Conservation (phyloP, 2,329 filamentous ascomycete species). For the Hypoxylon sp. region DNA sequence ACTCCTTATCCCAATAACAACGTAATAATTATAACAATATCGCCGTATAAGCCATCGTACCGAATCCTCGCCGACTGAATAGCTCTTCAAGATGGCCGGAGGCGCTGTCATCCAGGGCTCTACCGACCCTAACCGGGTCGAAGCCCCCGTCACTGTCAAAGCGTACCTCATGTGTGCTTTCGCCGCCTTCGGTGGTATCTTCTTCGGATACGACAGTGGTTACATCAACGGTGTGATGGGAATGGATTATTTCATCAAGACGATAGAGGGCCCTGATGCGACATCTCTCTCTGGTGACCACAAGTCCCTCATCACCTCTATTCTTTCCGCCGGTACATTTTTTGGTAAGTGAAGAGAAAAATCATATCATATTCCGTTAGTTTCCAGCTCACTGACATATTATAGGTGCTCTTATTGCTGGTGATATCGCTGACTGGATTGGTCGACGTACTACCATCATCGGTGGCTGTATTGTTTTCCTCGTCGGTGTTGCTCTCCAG, state of each 20-base stretch:
- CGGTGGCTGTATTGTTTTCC: conserved; percentile 79
- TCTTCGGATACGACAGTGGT: conserved; percentile 60
- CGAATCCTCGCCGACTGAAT: not conserved
- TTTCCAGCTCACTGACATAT: conserved; percentile 1
- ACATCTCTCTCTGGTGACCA: conserved; percentile 59
- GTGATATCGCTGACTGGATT: conserved; percentile 81
- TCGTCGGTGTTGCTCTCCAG: conserved; percentile 77
- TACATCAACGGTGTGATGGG: conserved; percentile 59
- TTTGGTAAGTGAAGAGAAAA: conserved; percentile 62
- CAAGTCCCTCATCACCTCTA: conserved; percentile 76
- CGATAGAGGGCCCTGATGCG: conserved; percentile 54
- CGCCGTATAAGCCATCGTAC: not conserved
- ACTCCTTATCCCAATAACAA: not conserved
- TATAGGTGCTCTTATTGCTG: conserved; percentile 76
- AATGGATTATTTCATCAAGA: conserved; percentile 56
- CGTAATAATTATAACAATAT: not conserved
- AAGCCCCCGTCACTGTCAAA: conserved; percentile 70
- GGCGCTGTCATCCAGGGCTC: conserved; percentile 56
- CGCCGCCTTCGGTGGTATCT: conserved; percentile 57
- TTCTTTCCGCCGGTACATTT: conserved; percentile 84
- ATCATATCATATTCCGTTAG: not conserved
- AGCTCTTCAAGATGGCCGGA: conserved; percentile 49
- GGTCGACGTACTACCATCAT: conserved; percentile 82
- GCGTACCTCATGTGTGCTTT: conserved; percentile 60
- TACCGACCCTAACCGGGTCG: conserved; percentile 67